phyloP scores from a whole-genome alignment of 106 monocot genomes.

The Iris macrosiphon region DNA sequence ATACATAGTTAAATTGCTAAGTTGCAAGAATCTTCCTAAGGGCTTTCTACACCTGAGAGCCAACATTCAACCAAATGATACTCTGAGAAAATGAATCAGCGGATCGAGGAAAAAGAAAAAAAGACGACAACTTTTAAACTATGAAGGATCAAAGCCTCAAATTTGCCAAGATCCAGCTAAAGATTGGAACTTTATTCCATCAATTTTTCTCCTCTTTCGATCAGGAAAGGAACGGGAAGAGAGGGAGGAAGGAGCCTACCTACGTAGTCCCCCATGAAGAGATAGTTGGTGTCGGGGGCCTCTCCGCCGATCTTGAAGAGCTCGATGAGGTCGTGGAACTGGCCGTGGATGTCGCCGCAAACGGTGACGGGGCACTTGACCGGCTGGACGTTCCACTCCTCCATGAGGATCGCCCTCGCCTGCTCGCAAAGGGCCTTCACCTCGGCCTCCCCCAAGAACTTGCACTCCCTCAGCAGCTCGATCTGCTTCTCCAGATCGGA shows the following conservation, averaged over 20 bases:
- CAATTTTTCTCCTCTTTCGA: too few species aligned
- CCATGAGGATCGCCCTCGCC: constrained; percentile 55
- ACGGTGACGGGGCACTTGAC: constrained; percentile 71
- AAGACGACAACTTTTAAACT: too few species aligned
- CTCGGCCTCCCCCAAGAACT: constrained; percentile 60
- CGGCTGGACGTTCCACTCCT: constrained; percentile 84
- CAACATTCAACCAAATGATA: too few species aligned
- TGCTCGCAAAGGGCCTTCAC: constrained; percentile 77
- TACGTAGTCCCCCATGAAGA: constrained; percentile 79
- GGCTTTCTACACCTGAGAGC: too few species aligned
- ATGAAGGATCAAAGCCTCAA: too few species aligned
- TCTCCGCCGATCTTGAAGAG: constrained; percentile 68
- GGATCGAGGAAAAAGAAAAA: too few species aligned
- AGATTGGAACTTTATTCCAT: too few species aligned
- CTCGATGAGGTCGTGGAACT: constrained; percentile 71
- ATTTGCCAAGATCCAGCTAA: too few species aligned
- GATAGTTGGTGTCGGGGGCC: constrained; percentile 70
- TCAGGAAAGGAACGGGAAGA: too few species aligned
- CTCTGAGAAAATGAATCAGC: too few species aligned
- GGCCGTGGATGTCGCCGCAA: constrained; percentile 71
- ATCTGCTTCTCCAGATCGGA: constrained; percentile 85
- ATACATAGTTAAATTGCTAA: too few species aligned
- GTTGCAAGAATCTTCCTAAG: too few species aligned
- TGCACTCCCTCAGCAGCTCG: constrained; percentile 76
- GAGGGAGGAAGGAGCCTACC: constrained; percentile 39